Conservation (phyloP, 2,329 filamentous ascomycete species). For the Neofusicoccum laricinum region DNA sequence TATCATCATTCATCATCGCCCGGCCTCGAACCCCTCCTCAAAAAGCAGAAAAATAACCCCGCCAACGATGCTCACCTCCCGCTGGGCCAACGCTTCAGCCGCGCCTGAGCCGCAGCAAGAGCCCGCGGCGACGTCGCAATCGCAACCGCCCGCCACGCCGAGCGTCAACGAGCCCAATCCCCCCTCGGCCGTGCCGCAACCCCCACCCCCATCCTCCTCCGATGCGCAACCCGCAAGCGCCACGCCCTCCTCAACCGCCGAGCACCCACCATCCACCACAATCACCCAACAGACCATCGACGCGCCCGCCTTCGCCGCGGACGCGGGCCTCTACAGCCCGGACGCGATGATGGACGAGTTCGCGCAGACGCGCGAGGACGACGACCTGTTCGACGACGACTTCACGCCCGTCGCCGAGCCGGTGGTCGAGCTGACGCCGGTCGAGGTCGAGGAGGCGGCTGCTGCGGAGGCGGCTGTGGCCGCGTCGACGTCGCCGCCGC, state of each 20-base stretch:
- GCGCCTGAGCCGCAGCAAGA: background rate
- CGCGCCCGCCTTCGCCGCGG: background rate
- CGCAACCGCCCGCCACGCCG: background rate
- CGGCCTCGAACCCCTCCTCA: background rate
- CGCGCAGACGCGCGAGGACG: constrained; percentile 49
- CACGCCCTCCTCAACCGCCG: background rate
- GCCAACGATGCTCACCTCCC: constrained; percentile 11
- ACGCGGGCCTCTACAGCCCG: constrained; percentile 1
- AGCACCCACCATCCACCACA: too few species aligned
- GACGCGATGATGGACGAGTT: constrained; percentile 38
- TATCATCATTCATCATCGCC: background rate
- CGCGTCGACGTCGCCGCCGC: too few species aligned
- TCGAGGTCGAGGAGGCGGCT: background rate
- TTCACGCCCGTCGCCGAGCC: constrained; percentile 47
- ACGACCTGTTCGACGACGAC: constrained; percentile 52
- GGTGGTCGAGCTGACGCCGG: constrained; percentile 32
- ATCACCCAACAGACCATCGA: background rate
- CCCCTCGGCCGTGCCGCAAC: background rate
- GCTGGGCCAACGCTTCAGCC: constrained; percentile 11
- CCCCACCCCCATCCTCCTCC: too few species aligned
- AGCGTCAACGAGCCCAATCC: background rate
- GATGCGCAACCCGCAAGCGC: too few species aligned
- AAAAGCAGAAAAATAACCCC: too few species aligned
- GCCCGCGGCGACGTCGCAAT: background rate
- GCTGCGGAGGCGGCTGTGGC: too few species aligned